phyloP scores from a whole-genome alignment of 2,329 filamentous ascomycete genomes.

The Celoporthe dispersa region DNA sequence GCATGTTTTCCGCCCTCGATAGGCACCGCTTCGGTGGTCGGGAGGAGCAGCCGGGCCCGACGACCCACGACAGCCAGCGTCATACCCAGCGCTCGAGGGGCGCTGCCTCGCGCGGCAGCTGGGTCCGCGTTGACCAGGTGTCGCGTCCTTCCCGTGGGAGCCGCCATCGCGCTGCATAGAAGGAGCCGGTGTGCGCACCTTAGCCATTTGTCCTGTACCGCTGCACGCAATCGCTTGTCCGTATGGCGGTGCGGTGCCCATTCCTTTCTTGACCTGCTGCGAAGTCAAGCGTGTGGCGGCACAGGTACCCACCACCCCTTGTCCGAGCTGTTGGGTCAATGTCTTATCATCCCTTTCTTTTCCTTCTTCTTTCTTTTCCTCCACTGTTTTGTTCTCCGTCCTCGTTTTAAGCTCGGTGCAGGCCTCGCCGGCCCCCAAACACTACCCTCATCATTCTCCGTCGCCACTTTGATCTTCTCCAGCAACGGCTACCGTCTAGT shows the following conservation, averaged over 20 bases:
- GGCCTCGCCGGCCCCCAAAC: not conserved
- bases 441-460: not conserved
- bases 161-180: constrained; percentile 1
- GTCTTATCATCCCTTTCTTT: not conserved
- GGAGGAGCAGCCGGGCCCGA: not conserved
- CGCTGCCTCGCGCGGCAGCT: not conserved
- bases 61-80: not conserved
- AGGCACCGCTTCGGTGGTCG: not conserved
- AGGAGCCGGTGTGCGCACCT: not conserved
- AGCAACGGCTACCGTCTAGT: not conserved
- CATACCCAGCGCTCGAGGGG: not conserved
- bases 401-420: not conserved
- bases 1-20: not conserved
- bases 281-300: not conserved
- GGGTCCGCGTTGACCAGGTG: constrained; percentile 1
- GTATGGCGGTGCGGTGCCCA: not conserved
- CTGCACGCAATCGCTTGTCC: not conserved
- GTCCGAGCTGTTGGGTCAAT: not conserved
- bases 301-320: not conserved
- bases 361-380: not conserved
- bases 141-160: constrained; percentile 3
- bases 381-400: not conserved
- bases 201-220: not conserved
- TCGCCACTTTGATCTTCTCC: not conserved
- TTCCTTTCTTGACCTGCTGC: not conserved